Base-by-base conservation (phyloP, 495 filamentous ascomycete genomes). In the Trichoderma orchidacearum region DNA sequence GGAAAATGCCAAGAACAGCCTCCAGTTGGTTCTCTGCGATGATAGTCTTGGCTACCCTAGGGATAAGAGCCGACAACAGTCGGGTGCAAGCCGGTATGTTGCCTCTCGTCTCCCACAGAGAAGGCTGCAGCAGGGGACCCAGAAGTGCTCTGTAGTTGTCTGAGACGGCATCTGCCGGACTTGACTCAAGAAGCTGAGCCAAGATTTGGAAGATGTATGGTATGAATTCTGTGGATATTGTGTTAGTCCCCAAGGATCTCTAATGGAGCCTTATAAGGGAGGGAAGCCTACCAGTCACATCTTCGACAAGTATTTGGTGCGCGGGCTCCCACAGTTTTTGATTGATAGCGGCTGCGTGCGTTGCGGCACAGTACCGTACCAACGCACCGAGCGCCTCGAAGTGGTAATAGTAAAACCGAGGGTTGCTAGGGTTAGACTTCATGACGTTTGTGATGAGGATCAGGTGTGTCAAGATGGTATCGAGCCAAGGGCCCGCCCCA, bases 191-290 rank as follows among this genome's bases (percentile, higher is more conserved):
- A 31, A 97, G 80, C 18, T 90, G 85, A 3, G 90, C 85, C 56
- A 96, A 88, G 28, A 99, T 80, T 70, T 97, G 94, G 75, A 99
- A 96, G 38, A 97, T 83, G 62, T 96, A 99, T 11, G 93, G 94
- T 60, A 86, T 84, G 68, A 97, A 99, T 71, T 99, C 94, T 89
- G 63, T 13, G 35, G 1, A 25, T 52, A 2, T 5, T 25, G 31
- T 11, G 58, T 62, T 48, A 71, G 58, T 61, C 3, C 12, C 36
- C 11, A 28, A 53, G 28, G 30, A 28, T 28, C 0, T 8, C n/a
- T 11, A 25, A 35, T n/a, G n/a, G 32, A 58, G 18, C 17, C 54
- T 21, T 45, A 6, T 21, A 12, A 48, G 18, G 13, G n/a, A n/a
- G 5, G 23, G 36, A 45, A 21, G 55, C 74, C 62, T 70, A 89